These are phyloP conservation scores for Haberlea rhodopensis DNA, from an alignment of 257 asterid species.

Conservation along the genomic window DNA sequence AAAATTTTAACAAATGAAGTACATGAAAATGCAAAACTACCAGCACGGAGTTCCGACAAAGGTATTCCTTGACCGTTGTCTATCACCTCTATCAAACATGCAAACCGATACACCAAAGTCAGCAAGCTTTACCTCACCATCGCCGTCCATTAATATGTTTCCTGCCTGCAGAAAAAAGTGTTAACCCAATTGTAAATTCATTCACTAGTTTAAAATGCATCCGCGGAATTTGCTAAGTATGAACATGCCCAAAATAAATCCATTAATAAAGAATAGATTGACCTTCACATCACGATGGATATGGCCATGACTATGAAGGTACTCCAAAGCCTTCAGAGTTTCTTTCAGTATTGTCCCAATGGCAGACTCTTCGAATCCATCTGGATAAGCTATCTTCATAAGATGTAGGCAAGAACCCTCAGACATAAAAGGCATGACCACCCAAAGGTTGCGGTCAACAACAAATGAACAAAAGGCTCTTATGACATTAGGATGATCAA, in stretches of 20 bases:
- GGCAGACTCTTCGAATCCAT: conserved; percentile 94
- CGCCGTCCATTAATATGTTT: conserved; percentile 79
- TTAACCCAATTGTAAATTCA: conserved; percentile 17
- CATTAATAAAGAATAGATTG: conserved; percentile 23
- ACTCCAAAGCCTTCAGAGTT: conserved; percentile 93
- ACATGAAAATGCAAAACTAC: conserved; percentile 36
- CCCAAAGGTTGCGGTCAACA: conserved; percentile 95
- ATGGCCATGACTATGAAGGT: conserved; percentile 92
- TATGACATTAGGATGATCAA: conserved; percentile 90
- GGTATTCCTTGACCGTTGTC: conserved; percentile 96
- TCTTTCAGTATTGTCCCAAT: conserved; percentile 86
- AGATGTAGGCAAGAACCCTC: conserved; percentile 99
- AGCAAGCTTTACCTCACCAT: conserved; percentile 92
- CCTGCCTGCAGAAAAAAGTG: conserved; percentile 69
- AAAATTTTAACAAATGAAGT: not conserved
- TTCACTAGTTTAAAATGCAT: conserved; percentile 17
- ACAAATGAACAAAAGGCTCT: conserved; percentile 90
- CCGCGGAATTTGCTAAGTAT: conserved; percentile 20
- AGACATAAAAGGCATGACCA: conserved; percentile 95
- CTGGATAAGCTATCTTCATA: conserved; percentile 94
- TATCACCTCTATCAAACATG: conserved; percentile 95
- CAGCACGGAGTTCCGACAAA: conserved; percentile 99
- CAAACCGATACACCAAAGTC: conserved; percentile 99
- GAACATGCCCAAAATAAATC: conserved; percentile 12
- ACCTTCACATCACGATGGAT: conserved; percentile 99